These are phyloP conservation scores for Xylaria telfairii DNA, from an alignment of 495 filamentous ascomycete species.

Conservation along the genomic window DNA sequence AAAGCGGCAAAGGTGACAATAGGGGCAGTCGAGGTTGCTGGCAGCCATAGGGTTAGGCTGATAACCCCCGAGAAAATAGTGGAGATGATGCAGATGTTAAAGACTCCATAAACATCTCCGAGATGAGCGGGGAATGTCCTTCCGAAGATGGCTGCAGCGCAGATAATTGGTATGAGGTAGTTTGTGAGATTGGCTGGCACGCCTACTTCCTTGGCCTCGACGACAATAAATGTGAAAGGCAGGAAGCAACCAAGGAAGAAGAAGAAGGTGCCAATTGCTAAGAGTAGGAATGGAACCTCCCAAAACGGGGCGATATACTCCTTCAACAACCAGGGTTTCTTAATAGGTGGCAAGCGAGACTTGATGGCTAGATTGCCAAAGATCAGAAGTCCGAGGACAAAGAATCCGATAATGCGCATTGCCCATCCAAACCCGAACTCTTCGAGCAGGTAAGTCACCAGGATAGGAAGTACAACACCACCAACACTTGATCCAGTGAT, in stretches of 20 bases:
- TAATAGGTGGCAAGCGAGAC: slow-evolving; percentile 63
- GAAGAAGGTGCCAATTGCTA: slow-evolving; percentile 58
- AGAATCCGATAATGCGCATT: slow-evolving; percentile 68
- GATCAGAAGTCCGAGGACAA: slow-evolving; percentile 65
- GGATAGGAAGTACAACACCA: slow-evolving; percentile 73
- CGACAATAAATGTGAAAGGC: slow-evolving; percentile 71
- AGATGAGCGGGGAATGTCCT: slow-evolving; percentile 70
- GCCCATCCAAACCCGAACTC: slow-evolving; percentile 72
- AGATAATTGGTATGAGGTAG: slow-evolving; percentile 72
- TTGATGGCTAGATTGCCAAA: slow-evolving; percentile 67
- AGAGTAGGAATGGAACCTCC: slow-evolving; percentile 59
- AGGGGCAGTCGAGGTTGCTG: slow-evolving; percentile 57
- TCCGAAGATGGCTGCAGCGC: slow-evolving; percentile 63
- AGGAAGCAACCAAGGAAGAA: slow-evolving; percentile 75
- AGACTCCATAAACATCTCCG: slow-evolving; percentile 72
- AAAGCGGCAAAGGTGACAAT: slow-evolving; percentile 67
- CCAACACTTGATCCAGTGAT: slow-evolving; percentile 70
- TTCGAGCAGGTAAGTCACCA: slow-evolving; percentile 68
- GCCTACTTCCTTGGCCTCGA: slow-evolving; percentile 57
- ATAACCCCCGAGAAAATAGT: slow-evolving; percentile 64
- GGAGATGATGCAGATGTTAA: slow-evolving; percentile 71
- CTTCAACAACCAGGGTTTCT: slow-evolving; percentile 53
- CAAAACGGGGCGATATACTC: slow-evolving; percentile 64
- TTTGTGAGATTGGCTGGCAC: slow-evolving; percentile 61
- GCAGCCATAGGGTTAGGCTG: slow-evolving; percentile 70